Evolutionary conservation across 805 yeast species (phyloP), one percentile per base, ranked within the genome.

Genomic region (Ogataea salicorniae): DNA sequence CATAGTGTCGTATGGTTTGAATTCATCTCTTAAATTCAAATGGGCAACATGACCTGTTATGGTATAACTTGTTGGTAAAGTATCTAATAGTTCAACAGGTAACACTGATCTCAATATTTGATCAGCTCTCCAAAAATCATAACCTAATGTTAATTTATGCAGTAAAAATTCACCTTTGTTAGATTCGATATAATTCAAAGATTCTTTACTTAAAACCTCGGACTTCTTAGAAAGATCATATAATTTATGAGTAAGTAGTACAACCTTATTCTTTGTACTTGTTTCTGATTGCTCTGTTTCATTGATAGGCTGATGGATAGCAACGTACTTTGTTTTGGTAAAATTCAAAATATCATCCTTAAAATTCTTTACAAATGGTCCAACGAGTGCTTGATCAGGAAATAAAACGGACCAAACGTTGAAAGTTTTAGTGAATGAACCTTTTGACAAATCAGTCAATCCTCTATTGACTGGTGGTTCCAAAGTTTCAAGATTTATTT

Each of bases 1-100:
- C 17, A 94, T 62, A 1, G 70, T 53, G 41, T 86, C 91, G 61
- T 75, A 92, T 1, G 95, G 95, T 60, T 88, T 82, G 68, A 83
- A 94, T 60, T 87, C 94, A 37, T 84, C 85, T 40, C 90, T 74
- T 38, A 94, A 66, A 59, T 94, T 94, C 60, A 95, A 67, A 66
- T 94, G 99, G 0, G 98, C 99, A 48, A 94, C 77, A 67, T 94
- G 98, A 0, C 99, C 99, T 0, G 95, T 95, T 35, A 82, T 80
- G 1, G 98, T 87, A 64, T 87, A 94, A 0, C 98, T 95, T 1
- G 94, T 74, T 0, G 99, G 99, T 8, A 84, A 72, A 47, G 89
- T 96, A 38, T 77, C 83, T 6, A 79, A 66, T 18, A 81, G 64
- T 17, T 80, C 73, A 40, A 78, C 84, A 0, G 99, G 99, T 40